Base-by-base conservation (phyloP, 2,329 filamentous ascomycete genomes). In the Didymosphaeria variabile region DNA sequence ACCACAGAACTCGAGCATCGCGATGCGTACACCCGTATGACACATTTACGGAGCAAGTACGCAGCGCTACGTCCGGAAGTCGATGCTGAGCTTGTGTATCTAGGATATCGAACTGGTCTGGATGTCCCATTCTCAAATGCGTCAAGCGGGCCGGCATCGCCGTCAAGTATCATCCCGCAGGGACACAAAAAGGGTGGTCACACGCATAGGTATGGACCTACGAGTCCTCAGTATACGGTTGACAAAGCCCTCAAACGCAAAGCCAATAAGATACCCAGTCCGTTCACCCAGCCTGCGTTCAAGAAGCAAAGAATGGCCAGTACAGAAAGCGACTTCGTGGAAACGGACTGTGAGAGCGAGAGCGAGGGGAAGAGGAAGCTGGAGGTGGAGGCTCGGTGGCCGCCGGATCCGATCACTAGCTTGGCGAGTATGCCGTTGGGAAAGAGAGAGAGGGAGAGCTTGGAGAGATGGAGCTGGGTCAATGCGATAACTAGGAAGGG, bases 201-300 rank as follows among this genome's bases (percentile, higher is more conserved):
- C 42, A 60, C 44, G 15, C 40, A 50, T 13, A 60, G 45, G 21
- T 52, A 52, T 13, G 49, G 40, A 2, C 42, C 50, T 19, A 51
- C 26, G 17, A 23, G 31, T 34, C 38, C 55, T 4, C 15, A 36
- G n/a, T 58, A 59, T 29, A 59, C 57, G 19, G 51, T 60, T 23
- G 50, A 59, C 34, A 55, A 54, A n/a, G 44, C 50, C 40, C 57
- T 59, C 5, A 57, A 56, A 47, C 46, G 58, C 6, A 61, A 57
- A 21, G 52, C 36, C 21, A 26, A 44, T 2, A 21, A 52, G 19
- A 49, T 1, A 10, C 9, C 26, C 4, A 29, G 4, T 21, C 23
- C 13, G 32, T 19, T 29, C 31, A 13, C 26, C 13, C n/a, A 31
- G 21, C 36, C 12, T 4, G 21, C 51, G 21, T 23, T 15, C 4